Percentiles rank a stretch among this genome's conserved stretches.
Conservation (phyloP, 108 stramenopile species). For the Seminavis robusta region DNA sequence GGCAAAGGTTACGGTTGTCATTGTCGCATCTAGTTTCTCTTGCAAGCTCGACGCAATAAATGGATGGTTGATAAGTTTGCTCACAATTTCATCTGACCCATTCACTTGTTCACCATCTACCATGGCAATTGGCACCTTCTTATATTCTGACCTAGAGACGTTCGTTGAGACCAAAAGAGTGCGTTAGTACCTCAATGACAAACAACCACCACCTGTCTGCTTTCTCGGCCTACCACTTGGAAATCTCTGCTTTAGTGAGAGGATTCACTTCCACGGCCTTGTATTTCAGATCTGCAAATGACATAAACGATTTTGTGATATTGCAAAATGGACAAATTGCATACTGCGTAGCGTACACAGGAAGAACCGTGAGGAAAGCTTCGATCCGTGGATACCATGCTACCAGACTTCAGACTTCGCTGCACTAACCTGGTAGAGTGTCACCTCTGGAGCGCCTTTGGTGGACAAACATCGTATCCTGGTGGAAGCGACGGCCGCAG, state of each 20-base stretch:
- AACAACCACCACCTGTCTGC: background rate
- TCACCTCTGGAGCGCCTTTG: too few relatives aligned
- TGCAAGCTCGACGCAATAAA: conserved; percentile 13
- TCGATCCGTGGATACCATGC: too few relatives aligned
- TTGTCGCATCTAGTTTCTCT: conserved; percentile 12
- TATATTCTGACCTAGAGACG: conserved; percentile 41
- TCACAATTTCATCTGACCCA: conserved; percentile 61
- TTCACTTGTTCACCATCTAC: conserved; percentile 49
- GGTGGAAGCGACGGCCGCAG: too few relatives aligned
- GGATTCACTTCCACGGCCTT: conserved; percentile 88
- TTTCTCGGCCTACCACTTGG: conserved; percentile 27
- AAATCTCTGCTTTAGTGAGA: conserved; percentile 84
- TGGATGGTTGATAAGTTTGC: conserved; percentile 26
- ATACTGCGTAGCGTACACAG: too few relatives aligned
- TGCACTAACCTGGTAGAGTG: too few relatives aligned
- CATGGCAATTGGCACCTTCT: conserved; percentile 85
- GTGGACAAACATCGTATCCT: too few relatives aligned
- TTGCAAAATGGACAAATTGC: conserved; percentile 93
- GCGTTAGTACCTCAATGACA: background rate
- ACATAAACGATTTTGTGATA: conserved; percentile 72
- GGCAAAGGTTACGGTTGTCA: conserved; percentile 40
- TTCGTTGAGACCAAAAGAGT: background rate
- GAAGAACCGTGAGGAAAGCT: too few relatives aligned
- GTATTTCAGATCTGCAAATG: conserved; percentile 56
- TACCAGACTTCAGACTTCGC: too few relatives aligned